phyloP scores from a whole-genome alignment of 257 asterid genomes.

The Anisodus tanguticus region DNA sequence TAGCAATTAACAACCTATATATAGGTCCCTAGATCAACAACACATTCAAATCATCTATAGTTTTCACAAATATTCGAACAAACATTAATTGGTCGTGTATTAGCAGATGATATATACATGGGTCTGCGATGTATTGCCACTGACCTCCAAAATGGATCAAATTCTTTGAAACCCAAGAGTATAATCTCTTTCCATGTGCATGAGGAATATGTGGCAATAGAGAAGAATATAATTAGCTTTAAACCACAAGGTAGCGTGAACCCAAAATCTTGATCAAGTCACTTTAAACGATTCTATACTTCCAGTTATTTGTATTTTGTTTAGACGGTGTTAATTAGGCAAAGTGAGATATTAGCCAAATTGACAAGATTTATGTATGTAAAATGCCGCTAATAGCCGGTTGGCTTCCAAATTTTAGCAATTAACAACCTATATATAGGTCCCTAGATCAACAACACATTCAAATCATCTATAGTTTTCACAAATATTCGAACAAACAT shows the following conservation, averaged over 20 bases:
- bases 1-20: background rate
- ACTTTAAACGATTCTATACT: background rate
- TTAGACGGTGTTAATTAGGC: no score
- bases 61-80: background rate
- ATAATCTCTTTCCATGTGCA: no score
- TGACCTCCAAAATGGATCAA: no score
- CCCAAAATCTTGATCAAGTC: background rate
- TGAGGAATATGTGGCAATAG: no score
- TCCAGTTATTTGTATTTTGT: background rate
- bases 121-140: no score
- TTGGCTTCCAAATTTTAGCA: background rate
- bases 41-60: background rate
- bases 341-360: no score
- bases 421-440: background rate
- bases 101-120: no score
- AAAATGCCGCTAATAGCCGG: background rate
- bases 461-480: background rate
- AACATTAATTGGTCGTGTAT: no score
- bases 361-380: no score
- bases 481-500: background rate
- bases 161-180: no score
- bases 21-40: slow-evolving; percentile 16
- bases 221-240: background rate
- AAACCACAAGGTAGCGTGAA: background rate
- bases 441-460: slow-evolving; percentile 22